A percentile compares a stretch with the other conserved stretches of the same genome.
phyloP scores from a whole-genome alignment of 2,329 filamentous ascomycete genomes.

The Xylariaceae sp. region DNA sequence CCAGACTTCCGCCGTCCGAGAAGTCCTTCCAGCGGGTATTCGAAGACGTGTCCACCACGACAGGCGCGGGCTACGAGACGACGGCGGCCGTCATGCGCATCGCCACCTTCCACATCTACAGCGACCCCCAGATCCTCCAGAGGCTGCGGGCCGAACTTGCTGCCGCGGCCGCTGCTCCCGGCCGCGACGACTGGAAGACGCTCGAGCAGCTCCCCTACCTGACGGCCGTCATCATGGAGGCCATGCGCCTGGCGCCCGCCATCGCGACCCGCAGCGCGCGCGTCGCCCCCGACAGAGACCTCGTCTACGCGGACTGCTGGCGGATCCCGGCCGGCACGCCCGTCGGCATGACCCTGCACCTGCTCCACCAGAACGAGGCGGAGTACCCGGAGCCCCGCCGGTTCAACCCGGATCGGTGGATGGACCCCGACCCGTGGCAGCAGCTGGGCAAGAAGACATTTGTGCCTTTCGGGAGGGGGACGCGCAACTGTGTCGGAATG shows the following conservation, averaged over 20 bases:
- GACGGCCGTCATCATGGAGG: constrained; percentile 38
- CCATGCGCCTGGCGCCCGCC: constrained; percentile 35
- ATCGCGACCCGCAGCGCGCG: constrained; percentile 34
- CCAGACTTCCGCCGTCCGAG: constrained; percentile 12
- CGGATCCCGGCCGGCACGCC: constrained; percentile 21
- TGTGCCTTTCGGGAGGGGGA: constrained; percentile 18
- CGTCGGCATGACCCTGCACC: constrained; percentile 20
- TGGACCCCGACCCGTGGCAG: constrained; percentile 12
- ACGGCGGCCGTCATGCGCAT: constrained; percentile 8
- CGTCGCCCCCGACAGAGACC: constrained; percentile 26
- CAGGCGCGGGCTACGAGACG: constrained; percentile 15
- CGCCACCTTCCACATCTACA: constrained; percentile 13
- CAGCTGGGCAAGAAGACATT: constrained; percentile 14
- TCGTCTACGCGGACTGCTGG: constrained; percentile 15
- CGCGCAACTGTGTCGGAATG: constrained; percentile 20
- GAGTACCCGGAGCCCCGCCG: constrained; percentile 14
- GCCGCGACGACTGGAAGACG: constrained; percentile 4
- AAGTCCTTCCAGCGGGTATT: constrained; percentile 11
- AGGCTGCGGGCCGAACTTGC: constrained; percentile 11
- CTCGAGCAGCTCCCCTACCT: constrained; percentile 30
- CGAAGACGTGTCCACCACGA: constrained; percentile 9
- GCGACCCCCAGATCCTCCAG: constrained; percentile 10
- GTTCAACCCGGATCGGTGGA: constrained; percentile 23
- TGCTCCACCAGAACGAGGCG: constrained; percentile 19
- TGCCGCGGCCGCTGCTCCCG: constrained; percentile 1